Conservation (phyloP, 2,329 filamentous ascomycete genomes). For the Aspergillus floridensis region DNA sequence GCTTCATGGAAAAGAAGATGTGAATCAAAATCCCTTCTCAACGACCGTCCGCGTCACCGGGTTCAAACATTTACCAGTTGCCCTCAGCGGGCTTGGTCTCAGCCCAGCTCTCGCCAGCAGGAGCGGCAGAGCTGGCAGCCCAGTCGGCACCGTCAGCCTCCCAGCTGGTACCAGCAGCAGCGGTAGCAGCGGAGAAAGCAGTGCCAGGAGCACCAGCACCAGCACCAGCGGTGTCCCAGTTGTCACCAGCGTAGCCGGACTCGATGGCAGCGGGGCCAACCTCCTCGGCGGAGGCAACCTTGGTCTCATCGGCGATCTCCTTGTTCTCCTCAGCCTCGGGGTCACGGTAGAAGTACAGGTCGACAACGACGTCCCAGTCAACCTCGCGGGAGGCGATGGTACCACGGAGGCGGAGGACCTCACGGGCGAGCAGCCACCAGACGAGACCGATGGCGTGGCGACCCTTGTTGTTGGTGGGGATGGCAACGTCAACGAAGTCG, state of each 20-base stretch:
- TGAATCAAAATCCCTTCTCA: conserved; percentile 26
- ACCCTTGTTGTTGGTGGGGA: conserved; percentile 99
- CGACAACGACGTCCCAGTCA: conserved; percentile 98
- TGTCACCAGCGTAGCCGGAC: conserved; percentile 69
- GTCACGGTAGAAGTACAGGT: conserved; percentile 99
- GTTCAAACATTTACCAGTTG: conserved; percentile 40
- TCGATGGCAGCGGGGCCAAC: conserved; percentile 76
- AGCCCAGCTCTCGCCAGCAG: conserved; percentile 43
- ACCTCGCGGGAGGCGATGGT: conserved; percentile 94
- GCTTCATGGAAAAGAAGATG: conserved; percentile 21
- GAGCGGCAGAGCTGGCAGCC: conserved; percentile 47
- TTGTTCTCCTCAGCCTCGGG: conserved; percentile 99
- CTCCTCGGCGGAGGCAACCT: conserved; percentile 81
- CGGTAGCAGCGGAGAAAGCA: conserved; percentile 69
- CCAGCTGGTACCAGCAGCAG: conserved; percentile 63
- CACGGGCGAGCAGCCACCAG: conserved; percentile 99
- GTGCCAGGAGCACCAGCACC: conserved; percentile 62
- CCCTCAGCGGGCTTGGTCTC: conserved; percentile 35
- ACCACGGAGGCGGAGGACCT: conserved; percentile 97
- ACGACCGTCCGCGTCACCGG: conserved; percentile 29
- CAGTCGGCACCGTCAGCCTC: conserved; percentile 58
- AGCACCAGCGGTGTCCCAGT: conserved; percentile 76
- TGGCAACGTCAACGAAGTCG: conserved; percentile 99
- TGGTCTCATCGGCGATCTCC: conserved; percentile 77
- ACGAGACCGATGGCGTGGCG: conserved; percentile 96